Evolutionary conservation across 148 eudicot species (phyloP).

Genomic region (Talinum fruticosum): DNA sequence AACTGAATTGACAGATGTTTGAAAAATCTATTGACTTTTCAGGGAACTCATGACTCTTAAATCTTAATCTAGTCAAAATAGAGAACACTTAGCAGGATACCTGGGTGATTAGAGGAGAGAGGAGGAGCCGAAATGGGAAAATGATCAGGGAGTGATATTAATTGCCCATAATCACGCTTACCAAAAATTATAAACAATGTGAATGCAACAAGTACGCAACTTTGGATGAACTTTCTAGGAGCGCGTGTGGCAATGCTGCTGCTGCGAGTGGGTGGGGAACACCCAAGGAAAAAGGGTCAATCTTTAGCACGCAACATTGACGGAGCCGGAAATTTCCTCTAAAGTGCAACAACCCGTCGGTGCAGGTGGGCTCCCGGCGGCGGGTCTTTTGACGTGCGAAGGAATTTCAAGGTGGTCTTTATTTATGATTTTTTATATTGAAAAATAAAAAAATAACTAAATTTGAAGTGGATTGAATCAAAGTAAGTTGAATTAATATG

Average conservation of each 20-base stretch:
- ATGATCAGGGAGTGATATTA: not conserved
- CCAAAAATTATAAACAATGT: not conserved
- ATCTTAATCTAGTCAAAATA: not conserved
- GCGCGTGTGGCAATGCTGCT: too few species aligned
- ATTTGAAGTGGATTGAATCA: too few species aligned
- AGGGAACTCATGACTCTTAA: not conserved
- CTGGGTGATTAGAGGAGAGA: constrained; percentile 6
- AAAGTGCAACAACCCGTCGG: not conserved
- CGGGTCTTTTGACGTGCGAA: not conserved
- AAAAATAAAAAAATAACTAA: too few species aligned
- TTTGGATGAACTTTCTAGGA: too few species aligned
- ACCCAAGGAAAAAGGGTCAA: not conserved
- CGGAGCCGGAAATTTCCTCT: not conserved
- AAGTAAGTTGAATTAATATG: too few species aligned
- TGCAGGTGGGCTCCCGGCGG: not conserved
- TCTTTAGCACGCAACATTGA: too few species aligned
- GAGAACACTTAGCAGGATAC: not conserved
- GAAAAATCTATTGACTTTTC: not conserved
- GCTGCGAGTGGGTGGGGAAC: too few species aligned
- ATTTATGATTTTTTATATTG: too few species aligned
- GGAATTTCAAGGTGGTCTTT: too few species aligned
- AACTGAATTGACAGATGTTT: not conserved
- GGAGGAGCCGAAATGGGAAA: not conserved
- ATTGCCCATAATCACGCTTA: not conserved
- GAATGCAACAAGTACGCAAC: not conserved